Base-by-base conservation (phyloP, 371 early-diverging fungal genomes). In the Apophysomyces elegans region DNA sequence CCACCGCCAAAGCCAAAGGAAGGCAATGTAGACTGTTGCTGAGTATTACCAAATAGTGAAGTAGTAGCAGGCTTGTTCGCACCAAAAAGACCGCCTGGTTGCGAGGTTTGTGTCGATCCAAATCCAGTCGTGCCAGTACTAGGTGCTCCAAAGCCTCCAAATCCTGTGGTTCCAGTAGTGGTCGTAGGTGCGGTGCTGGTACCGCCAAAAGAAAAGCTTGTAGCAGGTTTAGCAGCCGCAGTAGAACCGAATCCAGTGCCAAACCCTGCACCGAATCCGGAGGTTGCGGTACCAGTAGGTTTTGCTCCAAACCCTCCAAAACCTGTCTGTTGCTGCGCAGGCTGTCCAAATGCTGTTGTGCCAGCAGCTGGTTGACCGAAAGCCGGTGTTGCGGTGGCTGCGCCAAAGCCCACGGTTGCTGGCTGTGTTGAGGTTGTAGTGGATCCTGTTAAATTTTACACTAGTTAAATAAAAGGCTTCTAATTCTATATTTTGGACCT, bases 81-180 rank as follows among this genome's bases (percentile, higher is more conserved):
- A 11, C 91, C 91, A 70, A 89, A 89, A 18, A 86, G 68, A 36
- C 82, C 72, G n/a, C 74, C 67, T 6, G 77, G 41, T 9, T 72
- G 58, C 4, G 79, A 21, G 4, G 68, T 45, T 16, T 73, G 59
- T 14, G 78, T 68, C 12, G 62, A 59, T 21, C 60, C 62, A 58
- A 67, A 62, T 39, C 76, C 76, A 43, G 76, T 67, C 7, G 72
- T 73, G 16, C 72, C 71, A 32, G 77, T 47, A 35, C 58, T 63
- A 14, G 70, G 44, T 35, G 71, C 65, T 41, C 73, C 73, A 64
- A 70, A 70, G 7, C 72, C 72, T 47, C 72, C 79, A 61, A 75
- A 75, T 8, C 69, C 69, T 16, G 69, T 56, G 1, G 68, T 50
- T 5, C 68, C 60, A 12, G 73, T 63, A 7, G 69, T 62, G 11